Conservation (phyloP, 2,329 filamentous ascomycete genomes). For the Metarhizium album region DNA sequence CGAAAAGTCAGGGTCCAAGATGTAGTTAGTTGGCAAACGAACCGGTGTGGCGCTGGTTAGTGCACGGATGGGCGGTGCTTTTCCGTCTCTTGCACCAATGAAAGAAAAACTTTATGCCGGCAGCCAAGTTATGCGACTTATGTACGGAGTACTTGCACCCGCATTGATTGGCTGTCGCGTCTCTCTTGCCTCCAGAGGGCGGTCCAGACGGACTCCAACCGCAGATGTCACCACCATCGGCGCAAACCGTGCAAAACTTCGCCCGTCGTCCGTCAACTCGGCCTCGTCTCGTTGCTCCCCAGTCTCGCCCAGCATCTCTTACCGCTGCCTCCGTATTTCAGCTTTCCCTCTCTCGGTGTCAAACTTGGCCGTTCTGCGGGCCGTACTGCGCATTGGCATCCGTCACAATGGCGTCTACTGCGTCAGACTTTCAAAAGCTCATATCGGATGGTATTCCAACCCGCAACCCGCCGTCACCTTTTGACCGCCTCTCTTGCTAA, state of each 20-base stretch:
- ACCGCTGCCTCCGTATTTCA: not conserved
- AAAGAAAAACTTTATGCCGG: not conserved
- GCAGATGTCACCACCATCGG: too few species aligned
- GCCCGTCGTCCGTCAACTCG: not conserved
- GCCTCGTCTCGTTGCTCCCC: not conserved
- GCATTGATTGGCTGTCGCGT: conserved; percentile 4
- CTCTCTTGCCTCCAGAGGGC: too few species aligned
- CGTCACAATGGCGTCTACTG: conserved; percentile 30
- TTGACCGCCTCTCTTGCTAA: not conserved
- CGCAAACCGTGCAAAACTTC: not conserved
- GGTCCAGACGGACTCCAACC: too few species aligned
- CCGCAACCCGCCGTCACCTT: not conserved
- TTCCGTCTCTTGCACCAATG: too few species aligned
- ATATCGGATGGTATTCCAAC: conserved; percentile 36
- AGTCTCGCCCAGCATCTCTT: not conserved
- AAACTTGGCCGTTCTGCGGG: not conserved
- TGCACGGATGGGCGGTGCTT: too few species aligned
- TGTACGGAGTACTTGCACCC: not conserved
- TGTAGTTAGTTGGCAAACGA: conserved; percentile 7
- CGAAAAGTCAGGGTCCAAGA: not conserved
- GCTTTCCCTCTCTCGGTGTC: not conserved
- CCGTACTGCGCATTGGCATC: not conserved
- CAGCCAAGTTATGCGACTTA: too few species aligned
- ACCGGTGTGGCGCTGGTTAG: too few species aligned
- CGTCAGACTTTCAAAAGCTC: conserved; percentile 43